Evolutionary conservation across 2,329 filamentous ascomycete species (phyloP).

Genomic region (Cladophialophora bantiana): DNA sequence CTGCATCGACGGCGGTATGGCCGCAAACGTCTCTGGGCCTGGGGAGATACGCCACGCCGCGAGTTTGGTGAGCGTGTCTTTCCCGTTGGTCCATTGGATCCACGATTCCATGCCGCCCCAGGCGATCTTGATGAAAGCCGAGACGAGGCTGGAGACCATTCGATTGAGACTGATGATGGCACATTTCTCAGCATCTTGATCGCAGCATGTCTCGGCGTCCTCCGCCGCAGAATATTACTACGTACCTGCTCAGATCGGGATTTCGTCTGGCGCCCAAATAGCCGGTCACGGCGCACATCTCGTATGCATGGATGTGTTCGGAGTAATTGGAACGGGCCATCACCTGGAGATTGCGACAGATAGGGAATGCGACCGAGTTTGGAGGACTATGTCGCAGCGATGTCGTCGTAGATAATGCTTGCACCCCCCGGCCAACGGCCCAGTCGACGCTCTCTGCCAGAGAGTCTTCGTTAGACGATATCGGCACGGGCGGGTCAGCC

Average conservation of each 20-base stretch:
- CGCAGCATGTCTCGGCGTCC: neutral
- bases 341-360: slow-evolving; percentile 17
- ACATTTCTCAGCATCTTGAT: neutral
- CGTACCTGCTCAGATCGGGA: slow-evolving; percentile 24
- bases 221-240: neutral
- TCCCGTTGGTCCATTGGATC: slow-evolving; percentile 29
- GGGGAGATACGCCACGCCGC: slow-evolving; percentile 28
- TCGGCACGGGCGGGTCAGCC: neutral
- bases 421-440: neutral
- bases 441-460: neutral
- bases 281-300: slow-evolving; percentile 25
- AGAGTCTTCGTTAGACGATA: neutral
- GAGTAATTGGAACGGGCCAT: slow-evolving; percentile 26
- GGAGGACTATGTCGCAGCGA: neutral
- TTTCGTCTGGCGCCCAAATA: slow-evolving; percentile 9
- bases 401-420: neutral
- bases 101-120: slow-evolving; percentile 30
- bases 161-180: slow-evolving; percentile 15
- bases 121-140: slow-evolving; percentile 24
- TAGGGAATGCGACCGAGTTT: neutral
- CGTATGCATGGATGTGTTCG: slow-evolving; percentile 29
- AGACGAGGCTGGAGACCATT: slow-evolving; percentile 22
- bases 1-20: slow-evolving; percentile 20
- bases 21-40: slow-evolving; percentile 14
- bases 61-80: slow-evolving; percentile 20